A percentile compares a stretch with the other conserved stretches of the same genome.
phyloP scores from a whole-genome alignment of 169 alveolate species.

The Perkinsus olseni region DNA sequence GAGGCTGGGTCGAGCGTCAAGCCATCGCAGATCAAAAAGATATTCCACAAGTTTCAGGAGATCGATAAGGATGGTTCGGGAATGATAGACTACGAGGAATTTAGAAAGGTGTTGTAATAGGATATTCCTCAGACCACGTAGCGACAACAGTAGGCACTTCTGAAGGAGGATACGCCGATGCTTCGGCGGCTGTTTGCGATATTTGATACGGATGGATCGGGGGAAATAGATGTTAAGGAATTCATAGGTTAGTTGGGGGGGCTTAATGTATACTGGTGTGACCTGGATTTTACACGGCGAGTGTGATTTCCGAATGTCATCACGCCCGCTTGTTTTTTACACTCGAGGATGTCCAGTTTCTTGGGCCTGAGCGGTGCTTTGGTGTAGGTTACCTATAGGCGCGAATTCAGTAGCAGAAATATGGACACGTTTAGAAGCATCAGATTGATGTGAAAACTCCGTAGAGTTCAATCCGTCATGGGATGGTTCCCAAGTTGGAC shows the following conservation, averaged over 20 bases:
- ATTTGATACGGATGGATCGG: not conserved
- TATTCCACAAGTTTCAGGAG: not conserved
- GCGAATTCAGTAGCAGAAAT: too few relatives aligned
- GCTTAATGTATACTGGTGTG: not conserved
- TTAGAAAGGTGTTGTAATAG: not conserved
- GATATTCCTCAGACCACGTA: not conserved
- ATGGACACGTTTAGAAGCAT: too few relatives aligned
- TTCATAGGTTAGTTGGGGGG: not conserved
- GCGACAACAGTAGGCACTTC: not conserved
- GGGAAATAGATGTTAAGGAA: not conserved
- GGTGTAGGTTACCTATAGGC: too few relatives aligned
- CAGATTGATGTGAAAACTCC: too few relatives aligned
- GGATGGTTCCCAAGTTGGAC: too few relatives aligned
- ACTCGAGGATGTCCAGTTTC: too few relatives aligned
- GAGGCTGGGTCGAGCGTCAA: not conserved
- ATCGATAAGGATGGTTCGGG: not conserved
- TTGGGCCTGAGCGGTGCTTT: too few relatives aligned
- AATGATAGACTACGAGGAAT: not conserved
- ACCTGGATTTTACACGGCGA: too few relatives aligned
- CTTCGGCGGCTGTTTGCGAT: not conserved
- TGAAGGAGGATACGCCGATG: not conserved
- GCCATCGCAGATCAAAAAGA: not conserved
- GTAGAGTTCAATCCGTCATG: too few relatives aligned
- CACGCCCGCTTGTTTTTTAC: too few relatives aligned
- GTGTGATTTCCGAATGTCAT: too few relatives aligned